Percentiles rank a stretch among this genome's conserved stretches.
These are phyloP conservation scores for Didymella exigua DNA, from an alignment of 2,329 filamentous ascomycete species.

Conservation along the genomic window DNA sequence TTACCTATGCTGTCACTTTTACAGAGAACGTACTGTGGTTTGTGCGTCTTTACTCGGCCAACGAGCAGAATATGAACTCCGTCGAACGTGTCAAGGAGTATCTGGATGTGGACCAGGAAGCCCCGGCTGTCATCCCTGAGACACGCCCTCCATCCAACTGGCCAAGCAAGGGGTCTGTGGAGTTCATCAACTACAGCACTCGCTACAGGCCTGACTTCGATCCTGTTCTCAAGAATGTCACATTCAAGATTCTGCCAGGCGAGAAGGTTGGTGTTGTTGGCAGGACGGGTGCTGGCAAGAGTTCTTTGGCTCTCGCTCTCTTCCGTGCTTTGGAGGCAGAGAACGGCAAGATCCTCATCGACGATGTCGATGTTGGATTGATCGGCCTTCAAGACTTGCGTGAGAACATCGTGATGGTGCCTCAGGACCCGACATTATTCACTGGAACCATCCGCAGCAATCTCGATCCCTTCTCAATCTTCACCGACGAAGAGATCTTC, in stretches of 20 bases:
- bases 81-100: slow-evolving; percentile 98
- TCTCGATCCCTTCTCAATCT: slow-evolving; percentile 87
- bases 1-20: slow-evolving; percentile 96
- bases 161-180: slow-evolving; percentile 83
- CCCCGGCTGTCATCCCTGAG: slow-evolving; percentile 75
- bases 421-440: slow-evolving; percentile 94
- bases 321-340: slow-evolving; percentile 95
- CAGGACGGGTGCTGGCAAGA: slow-evolving; percentile 94
- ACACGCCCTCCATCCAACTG: slow-evolving; percentile 79
- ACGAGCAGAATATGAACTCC: slow-evolving; percentile 99
- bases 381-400: slow-evolving; percentile 94
- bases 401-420: slow-evolving; percentile 94
- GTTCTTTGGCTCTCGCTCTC: slow-evolving; percentile 87
- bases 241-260: slow-evolving; percentile 80
- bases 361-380: slow-evolving; percentile 84
- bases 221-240: slow-evolving; percentile 80
- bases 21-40: slow-evolving; percentile 98
- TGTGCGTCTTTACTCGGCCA: slow-evolving; percentile 88
- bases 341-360: slow-evolving; percentile 84
- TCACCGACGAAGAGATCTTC: slow-evolving; percentile 91
- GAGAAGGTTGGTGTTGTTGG: slow-evolving; percentile 98
- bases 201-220: slow-evolving; percentile 87
- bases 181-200: slow-evolving; percentile 88
- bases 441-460: slow-evolving; percentile 91
- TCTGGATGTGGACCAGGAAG: slow-evolving; percentile 93